A percentile compares a stretch with the other conserved stretches of the same genome.
phyloP scores from a whole-genome alignment of 2,329 filamentous ascomycete genomes.

The Colletotrichum tofieldiae region DNA sequence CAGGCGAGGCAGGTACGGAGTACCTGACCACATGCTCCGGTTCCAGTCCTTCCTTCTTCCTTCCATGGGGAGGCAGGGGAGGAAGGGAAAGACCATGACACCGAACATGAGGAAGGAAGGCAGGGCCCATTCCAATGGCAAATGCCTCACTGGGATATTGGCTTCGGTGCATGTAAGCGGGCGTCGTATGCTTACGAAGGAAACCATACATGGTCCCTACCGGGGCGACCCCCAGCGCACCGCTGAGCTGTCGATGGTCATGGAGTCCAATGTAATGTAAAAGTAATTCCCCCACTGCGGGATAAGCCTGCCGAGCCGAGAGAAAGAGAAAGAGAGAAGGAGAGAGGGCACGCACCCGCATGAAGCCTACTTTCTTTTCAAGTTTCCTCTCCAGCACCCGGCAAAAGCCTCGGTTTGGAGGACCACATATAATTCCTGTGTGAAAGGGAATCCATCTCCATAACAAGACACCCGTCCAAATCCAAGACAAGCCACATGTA shows the following conservation, averaged over 20 bases:
- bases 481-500: conserved; percentile 25
- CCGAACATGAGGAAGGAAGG: conserved; percentile 16
- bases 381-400: neutral
- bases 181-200: conserved; percentile 24
- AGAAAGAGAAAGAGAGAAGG: neutral
- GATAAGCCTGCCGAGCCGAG: conserved; percentile 20
- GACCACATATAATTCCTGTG: conserved; percentile 4
- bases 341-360: neutral
- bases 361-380: conserved; percentile 14
- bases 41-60: conserved; percentile 27
- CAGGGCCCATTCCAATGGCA: conserved; percentile 7
- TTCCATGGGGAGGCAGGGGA: conserved; percentile 27
- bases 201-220: conserved; percentile 5
- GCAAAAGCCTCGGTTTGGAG: conserved; percentile 2
- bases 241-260: neutral
- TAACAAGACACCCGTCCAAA: neutral
- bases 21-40: conserved; percentile 20
- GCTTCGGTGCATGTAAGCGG: conserved; percentile 8
- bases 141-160: conserved; percentile 18
- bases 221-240: neutral
- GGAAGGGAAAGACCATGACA: neutral
- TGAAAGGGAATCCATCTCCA: neutral
- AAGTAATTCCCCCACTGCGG: conserved; percentile 23
- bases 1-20: neutral
- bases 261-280: neutral